Conservation (phyloP, 177 flowering plant species). For the Telopea speciosissima region DNA sequence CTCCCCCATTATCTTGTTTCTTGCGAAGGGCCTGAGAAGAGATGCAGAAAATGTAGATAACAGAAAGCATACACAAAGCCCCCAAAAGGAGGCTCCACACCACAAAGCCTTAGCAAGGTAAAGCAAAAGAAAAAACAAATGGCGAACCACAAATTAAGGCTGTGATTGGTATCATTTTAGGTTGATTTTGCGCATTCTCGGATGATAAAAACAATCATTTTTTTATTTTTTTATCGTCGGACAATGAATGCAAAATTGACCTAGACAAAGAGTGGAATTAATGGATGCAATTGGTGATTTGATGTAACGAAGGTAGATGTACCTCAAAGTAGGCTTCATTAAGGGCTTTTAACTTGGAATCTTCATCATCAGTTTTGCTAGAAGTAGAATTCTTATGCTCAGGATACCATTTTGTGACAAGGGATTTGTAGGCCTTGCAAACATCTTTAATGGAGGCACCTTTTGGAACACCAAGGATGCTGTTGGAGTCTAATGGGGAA, state of each 20-base stretch:
- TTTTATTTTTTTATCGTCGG: too few relatives aligned
- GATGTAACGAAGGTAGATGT: background rate
- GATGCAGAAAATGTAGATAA: background rate
- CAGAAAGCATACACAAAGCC: too few relatives aligned
- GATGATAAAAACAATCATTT: too few relatives aligned
- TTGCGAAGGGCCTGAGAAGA: constrained; percentile 12
- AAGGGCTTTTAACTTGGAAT: constrained; percentile 8
- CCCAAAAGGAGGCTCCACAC: too few relatives aligned
- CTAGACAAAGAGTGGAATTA: background rate
- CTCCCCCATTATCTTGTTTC: constrained; percentile 5
- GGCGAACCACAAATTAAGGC: too few relatives aligned
- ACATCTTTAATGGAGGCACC: constrained; percentile 18
- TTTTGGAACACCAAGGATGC: constrained; percentile 10
- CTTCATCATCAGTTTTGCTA: constrained; percentile 3
- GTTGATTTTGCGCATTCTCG: too few relatives aligned
- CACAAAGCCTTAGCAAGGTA: too few relatives aligned
- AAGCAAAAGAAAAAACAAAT: too few relatives aligned
- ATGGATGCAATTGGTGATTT: too few relatives aligned
- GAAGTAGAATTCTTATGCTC: constrained; percentile 12
- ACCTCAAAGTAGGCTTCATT: constrained; percentile 12
- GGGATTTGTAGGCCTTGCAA: constrained; percentile 17
- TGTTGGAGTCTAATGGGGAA: constrained; percentile 12
- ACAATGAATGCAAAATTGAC: too few relatives aligned
- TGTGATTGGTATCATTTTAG: too few relatives aligned
- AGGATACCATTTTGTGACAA: constrained; percentile 19